Conservation (phyloP, 306 rosid species). For the Pyrus pyrifolia region DNA sequence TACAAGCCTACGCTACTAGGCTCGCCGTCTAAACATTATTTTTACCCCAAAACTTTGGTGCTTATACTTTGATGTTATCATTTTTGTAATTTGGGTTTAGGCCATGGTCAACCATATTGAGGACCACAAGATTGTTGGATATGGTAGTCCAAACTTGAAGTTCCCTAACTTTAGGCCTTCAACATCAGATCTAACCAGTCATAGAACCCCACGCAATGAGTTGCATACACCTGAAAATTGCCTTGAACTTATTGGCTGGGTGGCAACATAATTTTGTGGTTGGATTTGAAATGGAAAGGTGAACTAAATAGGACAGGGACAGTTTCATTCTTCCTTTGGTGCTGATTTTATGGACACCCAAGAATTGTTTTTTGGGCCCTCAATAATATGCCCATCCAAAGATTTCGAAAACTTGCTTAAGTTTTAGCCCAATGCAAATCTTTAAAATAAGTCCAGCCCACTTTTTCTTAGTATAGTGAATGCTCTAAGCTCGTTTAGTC, state of each 20-base stretch:
- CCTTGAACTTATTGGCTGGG: background rate
- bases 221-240: background rate
- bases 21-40: background rate
- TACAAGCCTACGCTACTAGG: too few species aligned
- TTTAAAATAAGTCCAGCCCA: background rate
- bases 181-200: background rate
- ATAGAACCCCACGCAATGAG: background rate
- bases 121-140: slow-evolving; percentile 2
- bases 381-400: background rate
- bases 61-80: background rate
- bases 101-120: background rate
- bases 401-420: background rate
- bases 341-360: background rate
- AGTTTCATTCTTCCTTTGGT: background rate
- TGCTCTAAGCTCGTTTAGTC: too few species aligned
- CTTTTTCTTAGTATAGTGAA: background rate
- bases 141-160: background rate
- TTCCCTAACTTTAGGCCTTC: slow-evolving; percentile 1
- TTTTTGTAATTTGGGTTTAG: background rate
- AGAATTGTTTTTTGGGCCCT: background rate
- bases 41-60: background rate
- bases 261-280: background rate
- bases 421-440: background rate
- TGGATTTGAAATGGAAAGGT: background rate
- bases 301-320: background rate